Conservation (phyloP, 2,329 filamentous ascomycete species). For the Colletotrichum sp. region DNA sequence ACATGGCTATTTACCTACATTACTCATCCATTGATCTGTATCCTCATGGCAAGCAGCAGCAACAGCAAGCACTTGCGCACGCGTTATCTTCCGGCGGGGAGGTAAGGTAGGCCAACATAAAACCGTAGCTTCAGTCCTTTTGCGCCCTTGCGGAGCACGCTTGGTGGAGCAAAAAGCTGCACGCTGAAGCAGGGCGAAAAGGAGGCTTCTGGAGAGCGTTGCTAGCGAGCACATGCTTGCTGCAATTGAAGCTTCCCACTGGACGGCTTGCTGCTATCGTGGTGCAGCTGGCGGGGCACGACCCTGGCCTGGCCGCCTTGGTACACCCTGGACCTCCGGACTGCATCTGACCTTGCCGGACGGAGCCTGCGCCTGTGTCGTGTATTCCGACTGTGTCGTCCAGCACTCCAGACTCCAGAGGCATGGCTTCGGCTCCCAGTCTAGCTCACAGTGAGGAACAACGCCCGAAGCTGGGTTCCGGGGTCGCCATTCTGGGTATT, state of each 20-base stretch:
- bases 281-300: not conserved
- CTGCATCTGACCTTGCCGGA: not conserved
- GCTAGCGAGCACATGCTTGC: not conserved
- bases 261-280: not conserved
- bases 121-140: not conserved
- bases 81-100: not conserved
- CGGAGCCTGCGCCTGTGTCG: not conserved
- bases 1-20: not conserved
- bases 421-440: not conserved
- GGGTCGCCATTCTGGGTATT: not conserved
- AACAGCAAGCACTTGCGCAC: not conserved
- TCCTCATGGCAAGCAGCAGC: not conserved
- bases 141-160: not conserved
- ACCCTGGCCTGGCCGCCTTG: not conserved
- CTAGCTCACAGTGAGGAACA: not conserved
- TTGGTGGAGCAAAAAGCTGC: not conserved
- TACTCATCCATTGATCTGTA: not conserved
- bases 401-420: not conserved
- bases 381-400: not conserved
- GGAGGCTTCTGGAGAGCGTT: not conserved
- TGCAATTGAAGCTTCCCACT: slow-evolving; percentile 6
- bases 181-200: not conserved
- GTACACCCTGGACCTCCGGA: not conserved
- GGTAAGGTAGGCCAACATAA: not conserved
- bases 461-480: not conserved